Evolutionary conservation across 1,284 basidiomycete species (phyloP), one percentile per base, ranked within the genome.

Genomic region (Boletellus deceptivus): DNA sequence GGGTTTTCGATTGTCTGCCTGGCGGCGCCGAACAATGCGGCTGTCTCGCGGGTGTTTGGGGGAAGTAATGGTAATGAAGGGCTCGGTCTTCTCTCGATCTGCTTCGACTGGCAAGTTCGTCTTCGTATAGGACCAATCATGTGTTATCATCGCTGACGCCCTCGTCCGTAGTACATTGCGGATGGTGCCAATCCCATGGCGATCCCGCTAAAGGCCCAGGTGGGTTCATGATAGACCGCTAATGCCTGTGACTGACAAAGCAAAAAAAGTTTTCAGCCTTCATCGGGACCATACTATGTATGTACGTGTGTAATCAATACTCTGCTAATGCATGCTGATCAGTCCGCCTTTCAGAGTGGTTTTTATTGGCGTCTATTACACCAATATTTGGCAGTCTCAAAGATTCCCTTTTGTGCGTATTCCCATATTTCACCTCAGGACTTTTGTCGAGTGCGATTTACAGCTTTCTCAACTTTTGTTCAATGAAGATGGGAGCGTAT

Each of bases 31-130:
- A 65, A 70, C 18, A 77, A 66, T 20, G 55, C 70, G 0, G 64
- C 75, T 22, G 75, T 84, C 59, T 77, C 81, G 2, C 75, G 75
- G 29, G 62, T 86, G 3, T 84, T 86, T 48, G 82, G 83, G 39
- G 81, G 82, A 22, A 78, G 73, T 4, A 78, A 79, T 55, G 81
- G 80, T 54, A 83, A 85, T 53, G 77, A 84, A 61, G 79, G 78
- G 16, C 71, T 80, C 22, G 78, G 76, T 8, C 53, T 80, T 29
- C 60, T 79, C 22, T 72, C 76, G 6, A 60, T 82, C 53, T 79
- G 74, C 56, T 74, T 84, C 40, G 82, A 85, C 61, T 85, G 83
- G 80, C 75, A 67, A 65, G 63, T 67, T 47, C 36, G 54, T 62
- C 48, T 44, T 36, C 3, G 22, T 6, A 4, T 2, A 4, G 16